Conservation (phyloP, 169 alveolate genomes). For the Babesia ovata region DNA sequence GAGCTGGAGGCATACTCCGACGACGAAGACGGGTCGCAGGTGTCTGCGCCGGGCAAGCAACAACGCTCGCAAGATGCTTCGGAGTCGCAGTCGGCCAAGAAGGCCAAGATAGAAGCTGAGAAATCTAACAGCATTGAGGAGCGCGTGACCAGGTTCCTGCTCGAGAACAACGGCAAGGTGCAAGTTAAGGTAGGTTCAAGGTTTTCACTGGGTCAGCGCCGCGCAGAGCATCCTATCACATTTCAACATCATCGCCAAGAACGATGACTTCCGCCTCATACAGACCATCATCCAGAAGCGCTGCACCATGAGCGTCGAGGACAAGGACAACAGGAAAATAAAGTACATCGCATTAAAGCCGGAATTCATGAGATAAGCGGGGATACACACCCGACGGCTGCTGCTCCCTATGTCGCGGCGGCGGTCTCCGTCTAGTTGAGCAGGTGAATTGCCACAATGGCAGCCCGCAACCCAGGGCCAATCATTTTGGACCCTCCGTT, state of each 20-base stretch:
- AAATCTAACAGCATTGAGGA: slow-evolving; percentile 35
- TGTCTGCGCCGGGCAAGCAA: slow-evolving; percentile 39
- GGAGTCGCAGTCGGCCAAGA: slow-evolving; percentile 20
- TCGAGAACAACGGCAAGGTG: slow-evolving; percentile 58
- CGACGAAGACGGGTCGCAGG: slow-evolving; percentile 64
- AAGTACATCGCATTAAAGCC: slow-evolving; percentile 58
- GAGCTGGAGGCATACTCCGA: slow-evolving; percentile 64
- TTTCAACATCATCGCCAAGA: slow-evolving; percentile 63
- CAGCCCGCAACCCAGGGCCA: slow-evolving; percentile 87
- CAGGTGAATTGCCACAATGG: slow-evolving; percentile 56
- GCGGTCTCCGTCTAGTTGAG: background rate
- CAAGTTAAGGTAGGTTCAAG: slow-evolving; percentile 47
- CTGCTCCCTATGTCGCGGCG: background rate
- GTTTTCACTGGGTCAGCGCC: background rate
- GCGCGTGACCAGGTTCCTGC: slow-evolving; percentile 30
- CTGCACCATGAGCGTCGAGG: slow-evolving; percentile 56
- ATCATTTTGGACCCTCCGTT: slow-evolving; percentile 78
- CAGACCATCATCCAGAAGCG: slow-evolving; percentile 46
- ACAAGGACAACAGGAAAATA: slow-evolving; percentile 36
- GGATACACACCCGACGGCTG: background rate
- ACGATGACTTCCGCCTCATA: slow-evolving; percentile 60
- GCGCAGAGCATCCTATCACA: slow-evolving; percentile 53
- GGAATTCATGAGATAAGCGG: slow-evolving; percentile 9
- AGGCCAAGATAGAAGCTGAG: slow-evolving; percentile 15
- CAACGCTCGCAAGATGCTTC: slow-evolving; percentile 26